Conservation (phyloP, 2,329 filamentous ascomycete species). For the Scedosporium aurantiacum region DNA sequence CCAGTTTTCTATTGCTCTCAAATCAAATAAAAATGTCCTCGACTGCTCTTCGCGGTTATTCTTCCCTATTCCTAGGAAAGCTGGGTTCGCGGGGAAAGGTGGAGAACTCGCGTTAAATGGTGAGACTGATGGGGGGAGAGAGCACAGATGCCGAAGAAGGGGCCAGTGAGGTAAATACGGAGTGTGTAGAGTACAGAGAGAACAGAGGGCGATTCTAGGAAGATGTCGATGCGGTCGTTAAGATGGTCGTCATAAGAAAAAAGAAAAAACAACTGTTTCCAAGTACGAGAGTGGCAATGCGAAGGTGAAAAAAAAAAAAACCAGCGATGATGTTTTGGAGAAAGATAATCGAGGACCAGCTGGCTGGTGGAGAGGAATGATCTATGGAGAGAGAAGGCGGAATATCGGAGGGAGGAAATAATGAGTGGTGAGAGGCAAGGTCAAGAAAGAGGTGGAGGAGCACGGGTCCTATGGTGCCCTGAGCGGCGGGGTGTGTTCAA, state of each 20-base stretch:
- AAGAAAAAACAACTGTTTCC: background rate
- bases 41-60: background rate
- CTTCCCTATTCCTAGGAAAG: background rate
- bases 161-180: background rate
- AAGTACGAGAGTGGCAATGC: background rate
- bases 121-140: background rate
- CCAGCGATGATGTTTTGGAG: background rate
- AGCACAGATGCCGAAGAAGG: background rate
- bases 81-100: background rate
- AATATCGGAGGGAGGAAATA: constrained; percentile 2
- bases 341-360: background rate
- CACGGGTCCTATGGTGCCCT: constrained; percentile 9
- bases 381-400: background rate
- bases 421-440: constrained; percentile 13
- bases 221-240: background rate
- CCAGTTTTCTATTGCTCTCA: background rate
- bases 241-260: background rate
- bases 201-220: background rate
- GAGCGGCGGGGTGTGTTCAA: constrained; percentile 2
- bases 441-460: constrained; percentile 11
- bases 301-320: background rate
- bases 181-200: no score
- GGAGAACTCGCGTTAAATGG: background rate
- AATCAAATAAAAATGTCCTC: background rate
- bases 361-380: background rate